Evolutionary conservation across 2,329 filamentous ascomycete genomes (phyloP), one percentile per base, ranked within the genome.

Genomic region (Coniochaeta sp.): DNA sequence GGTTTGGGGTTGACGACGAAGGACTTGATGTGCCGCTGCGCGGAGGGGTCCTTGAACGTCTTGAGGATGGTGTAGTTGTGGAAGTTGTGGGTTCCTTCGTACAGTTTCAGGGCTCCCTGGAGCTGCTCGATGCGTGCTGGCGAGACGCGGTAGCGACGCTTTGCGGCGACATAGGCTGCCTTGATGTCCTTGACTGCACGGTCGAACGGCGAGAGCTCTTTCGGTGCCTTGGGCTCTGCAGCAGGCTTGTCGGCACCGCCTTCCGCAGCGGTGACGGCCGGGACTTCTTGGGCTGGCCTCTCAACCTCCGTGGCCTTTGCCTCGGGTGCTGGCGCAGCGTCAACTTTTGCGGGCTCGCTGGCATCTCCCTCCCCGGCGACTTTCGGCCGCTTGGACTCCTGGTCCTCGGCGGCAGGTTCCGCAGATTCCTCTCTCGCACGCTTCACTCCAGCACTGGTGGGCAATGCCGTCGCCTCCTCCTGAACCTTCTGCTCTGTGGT

Each of bases 21-120:
- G 2, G 90, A 95, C 72, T 93, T 95, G 79, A 99, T 99, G 70
- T 90, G 87, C 6, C 95, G 87, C 74, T 93, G 95, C 14, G 92
- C 87, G 0, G 91, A 96, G 0, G 92, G 84, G 70, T 99, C 95
- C 40, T 78, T 83, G 76, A 82, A 87, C 0, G 84, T 80, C 77
- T 98, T 99, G 66, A 95, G 89, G 60, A 99, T 86, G 2, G 95
- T 99, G 79, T 96, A 99, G 81, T 99, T 99, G 83, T 97, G 93
- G 79, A 89, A 99, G 78, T 96, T 96, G 68, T 82, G 83, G 4
- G 93, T 97, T 64, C 95, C 95, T 10, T 89, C 75, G 74, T 95
- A 99, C 65, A 82, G 79, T 67, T 85, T 75, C 10, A 99, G 82
- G 0, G 87, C 87, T 36, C 85, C 81, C 72, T 96, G 91, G 1